These are phyloP conservation scores for Castanospermum australe DNA, from an alignment of 306 rosid species.

Conservation along the genomic window DNA sequence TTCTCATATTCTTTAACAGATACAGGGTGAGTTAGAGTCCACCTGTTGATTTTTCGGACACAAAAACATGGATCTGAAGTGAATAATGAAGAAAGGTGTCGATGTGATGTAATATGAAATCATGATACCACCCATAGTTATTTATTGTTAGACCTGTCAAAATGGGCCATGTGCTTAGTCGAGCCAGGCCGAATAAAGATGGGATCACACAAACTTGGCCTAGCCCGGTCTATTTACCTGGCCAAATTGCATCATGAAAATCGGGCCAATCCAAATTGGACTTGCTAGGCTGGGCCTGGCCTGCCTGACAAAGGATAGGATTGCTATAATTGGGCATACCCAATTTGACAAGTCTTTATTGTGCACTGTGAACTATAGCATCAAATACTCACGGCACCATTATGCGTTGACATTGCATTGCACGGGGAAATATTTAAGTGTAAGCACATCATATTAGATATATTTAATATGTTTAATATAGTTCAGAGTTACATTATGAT, in stretches of 20 bases:
- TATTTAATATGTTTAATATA: not conserved
- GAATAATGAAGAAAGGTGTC: constrained; percentile 14
- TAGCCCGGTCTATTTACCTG: too few relatives aligned
- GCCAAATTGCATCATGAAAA: too few relatives aligned
- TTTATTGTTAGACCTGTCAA: too few relatives aligned
- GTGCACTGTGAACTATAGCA: not conserved
- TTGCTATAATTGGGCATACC: too few relatives aligned
- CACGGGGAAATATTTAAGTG: not conserved
- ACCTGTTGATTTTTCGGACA: constrained; percentile 56
- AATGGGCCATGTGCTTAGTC: too few relatives aligned
- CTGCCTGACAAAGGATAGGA: too few relatives aligned
- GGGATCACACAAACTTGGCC: too few relatives aligned
- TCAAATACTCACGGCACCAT: not conserved
- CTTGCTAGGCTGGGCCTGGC: too few relatives aligned
- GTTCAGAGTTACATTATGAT: not conserved
- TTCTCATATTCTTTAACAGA: constrained; percentile 80
- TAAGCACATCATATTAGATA: too few relatives aligned
- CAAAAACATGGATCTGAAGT: not conserved
- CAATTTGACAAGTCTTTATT: too few relatives aligned
- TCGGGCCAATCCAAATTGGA: too few relatives aligned
- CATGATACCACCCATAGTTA: not conserved
- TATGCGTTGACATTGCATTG: not conserved
- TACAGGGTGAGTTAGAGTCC: constrained; percentile 94
- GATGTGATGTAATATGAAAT: constrained; percentile 2
- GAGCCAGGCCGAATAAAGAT: too few relatives aligned